phyloP scores from a whole-genome alignment of 495 filamentous ascomycete species.

The Melanomma pulvis-pyrius region DNA sequence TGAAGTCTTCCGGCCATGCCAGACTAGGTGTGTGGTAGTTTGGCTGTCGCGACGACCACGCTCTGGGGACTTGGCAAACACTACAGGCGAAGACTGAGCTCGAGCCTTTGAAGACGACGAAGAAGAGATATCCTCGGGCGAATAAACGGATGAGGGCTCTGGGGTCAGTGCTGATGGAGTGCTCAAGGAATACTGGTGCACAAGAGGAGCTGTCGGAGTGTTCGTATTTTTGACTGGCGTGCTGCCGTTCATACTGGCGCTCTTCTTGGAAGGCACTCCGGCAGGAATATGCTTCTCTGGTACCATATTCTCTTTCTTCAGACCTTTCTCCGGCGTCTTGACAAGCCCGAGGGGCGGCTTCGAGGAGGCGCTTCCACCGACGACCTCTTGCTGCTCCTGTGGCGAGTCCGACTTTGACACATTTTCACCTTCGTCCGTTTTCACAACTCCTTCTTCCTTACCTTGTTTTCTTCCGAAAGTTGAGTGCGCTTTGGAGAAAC shows the following conservation, averaged over 20 bases:
- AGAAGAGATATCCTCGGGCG: constrained; percentile 16
- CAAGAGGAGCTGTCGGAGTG: background rate
- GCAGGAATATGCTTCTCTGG: background rate
- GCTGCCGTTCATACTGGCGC: background rate
- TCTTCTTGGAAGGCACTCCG: background rate
- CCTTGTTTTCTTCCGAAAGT: constrained; percentile 1
- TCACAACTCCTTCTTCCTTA: constrained; percentile 3
- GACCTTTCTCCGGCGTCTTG: background rate
- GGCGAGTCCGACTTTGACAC: background rate
- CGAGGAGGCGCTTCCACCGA: too few relatives aligned
- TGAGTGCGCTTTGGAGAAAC: constrained; percentile 5
- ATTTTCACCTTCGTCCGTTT: background rate
- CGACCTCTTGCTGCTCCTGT: background rate
- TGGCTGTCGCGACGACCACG: constrained; percentile 27
- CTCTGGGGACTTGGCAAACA: constrained; percentile 1
- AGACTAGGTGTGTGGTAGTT: constrained; percentile 32
- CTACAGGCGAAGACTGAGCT: constrained; percentile 10
- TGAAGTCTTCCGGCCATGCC: constrained; percentile 24
- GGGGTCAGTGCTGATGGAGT: constrained; percentile 14
- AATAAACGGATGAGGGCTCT: constrained; percentile 20
- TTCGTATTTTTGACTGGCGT: background rate
- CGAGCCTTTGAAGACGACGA: background rate
- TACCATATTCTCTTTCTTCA: background rate
- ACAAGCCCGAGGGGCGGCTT: background rate
- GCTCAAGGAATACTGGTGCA: constrained; percentile 19